phyloP scores from a whole-genome alignment of 257 asterid species.

The Lantana camara region DNA sequence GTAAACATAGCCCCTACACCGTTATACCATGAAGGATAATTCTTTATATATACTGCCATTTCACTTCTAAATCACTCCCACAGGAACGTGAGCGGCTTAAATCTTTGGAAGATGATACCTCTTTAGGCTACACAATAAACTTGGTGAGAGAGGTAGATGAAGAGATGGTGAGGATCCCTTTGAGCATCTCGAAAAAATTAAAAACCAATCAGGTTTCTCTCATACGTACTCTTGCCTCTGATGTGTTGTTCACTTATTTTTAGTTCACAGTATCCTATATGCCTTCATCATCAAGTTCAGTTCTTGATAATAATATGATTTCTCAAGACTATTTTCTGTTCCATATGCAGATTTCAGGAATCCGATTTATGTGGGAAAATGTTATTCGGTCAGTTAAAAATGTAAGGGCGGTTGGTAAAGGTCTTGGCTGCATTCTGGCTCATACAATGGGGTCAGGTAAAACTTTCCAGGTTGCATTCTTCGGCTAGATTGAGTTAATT shows the following conservation, averaged over 20 bases:
- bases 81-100: constrained; percentile 99
- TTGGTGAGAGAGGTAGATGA: constrained; percentile 96
- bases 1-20: constrained; percentile 37
- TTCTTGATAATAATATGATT: constrained; percentile 3
- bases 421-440: constrained; percentile 98
- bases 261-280: no score
- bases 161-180: constrained; percentile 92
- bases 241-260: neutral
- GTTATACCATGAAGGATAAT: constrained; percentile 4
- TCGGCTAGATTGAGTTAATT: no score
- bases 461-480: constrained; percentile 95
- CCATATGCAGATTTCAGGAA: constrained; percentile 71
- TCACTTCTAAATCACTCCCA: constrained; percentile 20
- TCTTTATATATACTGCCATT: constrained; percentile 6
- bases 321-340: neutral
- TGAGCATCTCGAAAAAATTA: constrained; percentile 82
- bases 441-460: constrained; percentile 99
- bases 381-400: constrained; percentile 75
- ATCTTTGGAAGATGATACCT: constrained; percentile 85
- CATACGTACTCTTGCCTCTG: no score
- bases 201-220: constrained; percentile 94
- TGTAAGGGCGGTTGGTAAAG: constrained; percentile 90
- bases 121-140: constrained; percentile 83
- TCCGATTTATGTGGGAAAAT: constrained; percentile 97
- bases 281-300: no score